A percentile compares a stretch with the other conserved stretches of the same genome.
phyloP scores from a whole-genome alignment of 768 basidiomycete genomes.

The Udeniomyces megalosporus region DNA sequence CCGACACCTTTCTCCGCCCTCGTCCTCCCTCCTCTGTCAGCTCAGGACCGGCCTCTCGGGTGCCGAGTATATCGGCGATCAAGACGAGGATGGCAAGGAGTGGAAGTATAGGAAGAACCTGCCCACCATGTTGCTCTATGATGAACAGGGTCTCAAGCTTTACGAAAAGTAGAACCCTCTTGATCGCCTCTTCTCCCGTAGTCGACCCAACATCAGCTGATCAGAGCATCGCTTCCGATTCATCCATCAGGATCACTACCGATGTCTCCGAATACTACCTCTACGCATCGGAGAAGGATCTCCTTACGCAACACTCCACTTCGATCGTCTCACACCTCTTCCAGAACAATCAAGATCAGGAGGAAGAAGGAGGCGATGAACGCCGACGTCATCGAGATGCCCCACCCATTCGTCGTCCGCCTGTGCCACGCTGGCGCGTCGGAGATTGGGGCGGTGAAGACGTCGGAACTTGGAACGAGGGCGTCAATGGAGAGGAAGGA shows the following conservation, averaged over 20 bases:
- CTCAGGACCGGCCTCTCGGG: background rate
- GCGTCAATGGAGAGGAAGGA: constrained; percentile 32
- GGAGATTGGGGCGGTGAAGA: constrained; percentile 29
- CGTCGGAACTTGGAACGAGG: constrained; percentile 35
- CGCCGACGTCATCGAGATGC: background rate
- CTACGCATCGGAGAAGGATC: constrained; percentile 71
- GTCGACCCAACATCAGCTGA: no score
- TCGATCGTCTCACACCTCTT: constrained; percentile 43
- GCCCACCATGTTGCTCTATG: constrained; percentile 72
- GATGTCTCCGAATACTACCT: constrained; percentile 51
- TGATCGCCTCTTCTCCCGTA: background rate
- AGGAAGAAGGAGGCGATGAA: constrained; percentile 17
- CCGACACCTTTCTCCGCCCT: constrained; percentile 6
- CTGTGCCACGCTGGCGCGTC: constrained; percentile 19
- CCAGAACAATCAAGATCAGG: background rate
- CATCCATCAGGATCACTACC: constrained; percentile 22
- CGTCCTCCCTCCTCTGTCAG: constrained; percentile 5
- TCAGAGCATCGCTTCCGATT: background rate
- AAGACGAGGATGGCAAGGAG: background rate
- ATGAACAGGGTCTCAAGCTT: constrained; percentile 64
- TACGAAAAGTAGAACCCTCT: constrained; percentile 60
- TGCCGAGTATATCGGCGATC: background rate
- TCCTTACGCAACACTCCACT: constrained; percentile 52
- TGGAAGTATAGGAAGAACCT: constrained; percentile 40
- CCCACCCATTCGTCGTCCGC: constrained; percentile 9